Evolutionary conservation across 2,329 filamentous ascomycete species (phyloP).

Genomic region (Hypoxylon sp.): DNA sequence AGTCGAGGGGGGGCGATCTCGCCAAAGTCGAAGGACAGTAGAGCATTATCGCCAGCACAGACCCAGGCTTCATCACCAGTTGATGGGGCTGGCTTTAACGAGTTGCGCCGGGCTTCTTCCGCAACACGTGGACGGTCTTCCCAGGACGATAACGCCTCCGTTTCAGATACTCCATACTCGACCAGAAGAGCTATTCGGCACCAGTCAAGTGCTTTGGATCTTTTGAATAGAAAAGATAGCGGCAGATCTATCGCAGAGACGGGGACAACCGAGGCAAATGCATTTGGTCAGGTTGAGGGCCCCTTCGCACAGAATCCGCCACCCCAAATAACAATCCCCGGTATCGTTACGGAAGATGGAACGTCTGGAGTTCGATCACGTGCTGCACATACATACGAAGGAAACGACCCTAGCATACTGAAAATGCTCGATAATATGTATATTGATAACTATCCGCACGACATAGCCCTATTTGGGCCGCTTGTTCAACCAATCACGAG

Average conservation of each 20-base stretch:
- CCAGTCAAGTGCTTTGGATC: slow-evolving; percentile 69
- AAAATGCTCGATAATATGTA: slow-evolving; percentile 88
- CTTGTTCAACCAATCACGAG: slow-evolving; percentile 77
- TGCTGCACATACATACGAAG: slow-evolving; percentile 84
- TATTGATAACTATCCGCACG: slow-evolving; percentile 75
- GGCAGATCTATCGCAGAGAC: slow-evolving; percentile 70
- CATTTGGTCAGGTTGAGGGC: slow-evolving; percentile 70
- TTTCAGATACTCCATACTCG: slow-evolving; percentile 58
- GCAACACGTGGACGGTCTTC: slow-evolving; percentile 45
- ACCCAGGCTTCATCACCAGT: slow-evolving; percentile 48
- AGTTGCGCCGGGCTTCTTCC: slow-evolving; percentile 56
- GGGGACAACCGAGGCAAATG: slow-evolving; percentile 69
- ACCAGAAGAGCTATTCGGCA: slow-evolving; percentile 64
- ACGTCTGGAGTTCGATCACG: slow-evolving; percentile 62
- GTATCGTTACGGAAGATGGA: slow-evolving; percentile 49
- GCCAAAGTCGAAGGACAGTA: slow-evolving; percentile 54
- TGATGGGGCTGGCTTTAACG: slow-evolving; percentile 53
- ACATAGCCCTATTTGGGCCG: slow-evolving; percentile 80
- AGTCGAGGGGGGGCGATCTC: slow-evolving; percentile 54
- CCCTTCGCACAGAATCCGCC: slow-evolving; percentile 60
- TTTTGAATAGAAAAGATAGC: slow-evolving; percentile 70
- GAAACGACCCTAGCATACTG: slow-evolving; percentile 77
- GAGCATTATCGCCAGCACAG: slow-evolving; percentile 44
- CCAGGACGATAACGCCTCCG: slow-evolving; percentile 53
- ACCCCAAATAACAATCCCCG: slow-evolving; percentile 52